Base-by-base conservation (phyloP, 345 rosid genomes). In the Rubroshorea leprosula region DNA sequence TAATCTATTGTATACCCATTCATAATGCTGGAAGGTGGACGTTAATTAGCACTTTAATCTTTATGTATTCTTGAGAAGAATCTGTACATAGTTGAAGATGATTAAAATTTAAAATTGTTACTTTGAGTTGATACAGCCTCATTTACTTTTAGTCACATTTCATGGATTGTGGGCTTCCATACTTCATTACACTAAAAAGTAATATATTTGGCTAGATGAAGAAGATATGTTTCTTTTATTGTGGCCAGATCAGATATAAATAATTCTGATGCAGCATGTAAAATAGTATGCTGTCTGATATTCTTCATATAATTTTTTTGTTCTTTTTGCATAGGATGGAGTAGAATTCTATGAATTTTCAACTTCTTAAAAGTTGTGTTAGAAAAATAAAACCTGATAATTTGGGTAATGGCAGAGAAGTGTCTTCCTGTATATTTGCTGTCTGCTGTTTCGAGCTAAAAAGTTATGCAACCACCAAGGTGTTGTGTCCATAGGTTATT, bases 121-220 rank as follows among this genome's bases (percentile, higher is more conserved):
- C 5, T 46, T 26, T 58, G 24, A 45, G 62, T 44, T 18, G 41
- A 25, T 45, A 26, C n/a, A 44, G 43, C 51, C 19, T 17, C n/a
- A 12, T 57, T 45, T n/a, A 20, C 35, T 0, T 0, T 38, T 0
- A 21, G 49, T 19, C 24, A 38, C 1, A 15, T 39, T 23, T 23
- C 24, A 15, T 16, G 20, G 24, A 7, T 14, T 41, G 45, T 41
- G 45, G 12, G 45, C 9, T 41, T 41, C 10, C 16, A 14, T 4
- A 41, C 9, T 41, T 41, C 35, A 3, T 29, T 29, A 3, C 9
- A 29, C 4, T 29, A 29, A 29, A 29, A 4, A 3, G 35, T 3
- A 29, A 3, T 29, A 3, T 29, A 3, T 41, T 41, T 41, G 12
- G 12, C 9, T 8, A 6, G 12, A 14, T 41, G 45, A 41, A 41